phyloP scores from a whole-genome alignment of 2,329 filamentous ascomycete genomes.

The Beauveria sp. region DNA sequence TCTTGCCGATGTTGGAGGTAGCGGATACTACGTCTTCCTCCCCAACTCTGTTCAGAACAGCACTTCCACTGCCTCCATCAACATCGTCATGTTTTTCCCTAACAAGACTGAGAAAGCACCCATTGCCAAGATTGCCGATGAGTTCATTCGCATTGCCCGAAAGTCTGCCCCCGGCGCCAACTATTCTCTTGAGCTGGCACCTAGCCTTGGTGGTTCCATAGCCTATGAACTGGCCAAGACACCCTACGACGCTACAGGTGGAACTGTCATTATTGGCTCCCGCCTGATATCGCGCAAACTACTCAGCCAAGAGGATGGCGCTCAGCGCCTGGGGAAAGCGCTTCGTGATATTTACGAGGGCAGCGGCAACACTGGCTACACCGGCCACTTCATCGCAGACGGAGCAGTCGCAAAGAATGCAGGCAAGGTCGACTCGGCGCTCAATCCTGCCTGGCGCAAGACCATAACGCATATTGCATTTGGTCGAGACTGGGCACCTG shows the following conservation, averaged over 20 bases:
- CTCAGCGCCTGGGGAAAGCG: constrained; percentile 17
- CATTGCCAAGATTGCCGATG: neutral
- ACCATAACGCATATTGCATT: constrained; percentile 28
- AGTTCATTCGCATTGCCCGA: neutral
- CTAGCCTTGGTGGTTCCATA: neutral
- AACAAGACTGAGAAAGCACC: constrained; percentile 11
- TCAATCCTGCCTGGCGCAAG: constrained; percentile 35
- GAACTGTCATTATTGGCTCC: constrained; percentile 15
- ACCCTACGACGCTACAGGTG: constrained; percentile 17
- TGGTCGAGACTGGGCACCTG: constrained; percentile 18
- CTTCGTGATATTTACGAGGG: constrained; percentile 15
- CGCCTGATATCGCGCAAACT: constrained; percentile 20
- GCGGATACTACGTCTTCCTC: constrained; percentile 29
- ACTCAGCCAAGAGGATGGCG: constrained; percentile 19
- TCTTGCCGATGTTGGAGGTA: constrained; percentile 28
- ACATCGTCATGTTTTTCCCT: constrained; percentile 8
- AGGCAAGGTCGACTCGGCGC: constrained; percentile 25
- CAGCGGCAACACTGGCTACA: constrained; percentile 13
- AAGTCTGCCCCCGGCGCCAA: constrained; percentile 1
- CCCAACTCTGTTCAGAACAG: constrained; percentile 13
- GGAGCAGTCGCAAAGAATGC: constrained; percentile 12
- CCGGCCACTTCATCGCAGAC: constrained; percentile 15
- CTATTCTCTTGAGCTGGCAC: neutral
- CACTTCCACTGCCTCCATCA: constrained; percentile 1
- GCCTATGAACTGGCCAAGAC: constrained; percentile 7